Evolutionary conservation across 1,139 yeast genomes (phyloP).

Genomic region (Diutina rugosa): DNA sequence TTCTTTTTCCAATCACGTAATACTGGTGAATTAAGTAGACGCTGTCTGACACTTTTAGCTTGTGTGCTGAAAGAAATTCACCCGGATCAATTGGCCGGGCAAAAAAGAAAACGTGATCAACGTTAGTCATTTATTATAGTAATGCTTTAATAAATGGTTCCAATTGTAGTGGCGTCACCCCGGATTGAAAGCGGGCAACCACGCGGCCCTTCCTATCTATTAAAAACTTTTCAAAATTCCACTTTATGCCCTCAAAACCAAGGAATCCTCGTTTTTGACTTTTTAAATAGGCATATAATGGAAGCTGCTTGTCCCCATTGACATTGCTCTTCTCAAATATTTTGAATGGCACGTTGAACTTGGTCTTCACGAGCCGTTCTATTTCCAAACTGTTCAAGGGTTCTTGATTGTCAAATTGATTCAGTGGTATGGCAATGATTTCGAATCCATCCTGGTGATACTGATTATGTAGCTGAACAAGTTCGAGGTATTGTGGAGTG

Average conservation of each 20-base stretch:
- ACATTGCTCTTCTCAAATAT: conserved; percentile 23
- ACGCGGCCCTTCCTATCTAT: conserved; percentile 64
- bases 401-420: conserved; percentile 22
- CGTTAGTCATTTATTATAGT: conserved; percentile 5
- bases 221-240: conserved; percentile 94
- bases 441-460: conserved; percentile 18
- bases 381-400: conserved; percentile 5
- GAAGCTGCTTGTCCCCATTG: conserved; percentile 20
- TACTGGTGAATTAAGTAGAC: conserved; percentile 49
- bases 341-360: conserved; percentile 45
- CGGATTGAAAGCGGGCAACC: conserved; percentile 53
- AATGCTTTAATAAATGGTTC: conserved; percentile 35
- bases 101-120: neutral
- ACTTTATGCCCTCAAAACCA: conserved; percentile 73
- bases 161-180: conserved; percentile 51
- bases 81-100: conserved; percentile 3
- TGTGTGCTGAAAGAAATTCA: conserved; percentile 50
- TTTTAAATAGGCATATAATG: conserved; percentile 22
- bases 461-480: conserved; percentile 20
- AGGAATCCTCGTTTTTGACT: conserved; percentile 32
- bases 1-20: conserved; percentile 62
- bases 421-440: conserved; percentile 30
- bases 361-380: conserved; percentile 7
- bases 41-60: conserved; percentile 53
- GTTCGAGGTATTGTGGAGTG: conserved; percentile 26